Evolutionary conservation across 2,329 filamentous ascomycete genomes (phyloP), one percentile per base, ranked within the genome.

Genomic region (Beauveria bassiana): DNA sequence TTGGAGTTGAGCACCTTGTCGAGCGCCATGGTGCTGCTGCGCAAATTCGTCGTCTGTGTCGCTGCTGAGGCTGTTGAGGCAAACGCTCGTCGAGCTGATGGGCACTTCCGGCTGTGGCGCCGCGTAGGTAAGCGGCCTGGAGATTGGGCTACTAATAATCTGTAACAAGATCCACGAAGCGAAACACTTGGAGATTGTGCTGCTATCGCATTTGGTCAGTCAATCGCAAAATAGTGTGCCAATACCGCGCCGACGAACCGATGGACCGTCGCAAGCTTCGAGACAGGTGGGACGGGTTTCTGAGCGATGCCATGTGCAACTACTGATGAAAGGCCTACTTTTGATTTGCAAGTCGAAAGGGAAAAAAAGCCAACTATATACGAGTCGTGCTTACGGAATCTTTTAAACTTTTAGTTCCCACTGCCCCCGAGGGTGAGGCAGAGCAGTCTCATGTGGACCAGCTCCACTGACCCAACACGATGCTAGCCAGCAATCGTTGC

Each of bases 1-100:
- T 63, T 66, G 0, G 69, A 67, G 8, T 67, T 73, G n/a, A 76
- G 63, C 20, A 68, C 51, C 20, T 42, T 49, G 18, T 42, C 22
- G 20, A 61, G 59, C 24, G 59, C 51, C 59, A 61, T 61, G 51
- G 7, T 42, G 59, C 14, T 38, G 59, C 6, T 16, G 42, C 7
- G 38, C 38, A 16, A 31, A 18, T 26, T 9, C 5, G 42, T 7
- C 38, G n/a, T 38, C 16, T 26, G 43, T 16, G 38, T 40, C 20
- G 9, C 55, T 40, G 42, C 9, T 14, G 53, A 46, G 24, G 26
- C 26, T 22, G 43, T 50, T 9, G 55, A 56, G 5, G 40, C 10
- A 31, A 58, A 50, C 7, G 14, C 10, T 9, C 45, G 31, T 14
- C 3, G 26, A 14, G n/a, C 28, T 16, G 8, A 8, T 8, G 55